phyloP scores from a whole-genome alignment of 106 monocot species.

The Triglochin maritima region DNA sequence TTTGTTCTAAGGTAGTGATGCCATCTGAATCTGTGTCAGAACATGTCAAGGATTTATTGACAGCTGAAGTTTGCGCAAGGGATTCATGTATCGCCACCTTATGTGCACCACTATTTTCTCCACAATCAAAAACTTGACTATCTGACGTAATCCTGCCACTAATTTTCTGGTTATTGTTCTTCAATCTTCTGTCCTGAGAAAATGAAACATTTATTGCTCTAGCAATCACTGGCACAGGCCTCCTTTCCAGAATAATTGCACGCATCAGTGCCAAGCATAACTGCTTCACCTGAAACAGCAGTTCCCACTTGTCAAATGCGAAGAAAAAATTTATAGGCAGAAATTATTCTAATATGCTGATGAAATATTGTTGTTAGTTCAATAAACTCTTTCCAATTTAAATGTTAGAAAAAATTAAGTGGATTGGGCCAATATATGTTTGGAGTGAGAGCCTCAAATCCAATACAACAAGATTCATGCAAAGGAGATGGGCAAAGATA shows the following conservation, averaged over 20 bases:
- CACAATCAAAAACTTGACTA: conserved; percentile 1
- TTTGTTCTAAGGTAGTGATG: conserved; percentile 14
- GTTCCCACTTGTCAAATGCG: background rate
- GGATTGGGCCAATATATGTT: too few relatives aligned
- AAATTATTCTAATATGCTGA: too few relatives aligned
- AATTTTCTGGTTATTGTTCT: conserved; percentile 24
- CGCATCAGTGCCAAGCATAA: conserved; percentile 70
- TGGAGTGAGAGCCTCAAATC: too few relatives aligned
- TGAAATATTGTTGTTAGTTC: too few relatives aligned
- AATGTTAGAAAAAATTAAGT: too few relatives aligned
- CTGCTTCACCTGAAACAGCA: conserved; percentile 44
- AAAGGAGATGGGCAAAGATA: too few relatives aligned
- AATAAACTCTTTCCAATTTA: too few relatives aligned
- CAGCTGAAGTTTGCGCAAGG: conserved; percentile 11
- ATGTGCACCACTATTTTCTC: conserved; percentile 1
- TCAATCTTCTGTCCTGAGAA: conserved; percentile 45
- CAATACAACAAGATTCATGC: too few relatives aligned
- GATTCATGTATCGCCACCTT: background rate
- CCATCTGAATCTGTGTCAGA: conserved; percentile 32
- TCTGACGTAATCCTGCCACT: conserved; percentile 1
- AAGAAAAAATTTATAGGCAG: background rate
- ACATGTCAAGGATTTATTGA: background rate
- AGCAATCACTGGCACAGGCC: conserved; percentile 49
- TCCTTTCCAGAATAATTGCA: conserved; percentile 68
- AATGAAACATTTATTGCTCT: conserved; percentile 62